Evolutionary conservation across 2,329 filamentous ascomycete species (phyloP).

Genomic region (Sporothrix dimorphospora): DNA sequence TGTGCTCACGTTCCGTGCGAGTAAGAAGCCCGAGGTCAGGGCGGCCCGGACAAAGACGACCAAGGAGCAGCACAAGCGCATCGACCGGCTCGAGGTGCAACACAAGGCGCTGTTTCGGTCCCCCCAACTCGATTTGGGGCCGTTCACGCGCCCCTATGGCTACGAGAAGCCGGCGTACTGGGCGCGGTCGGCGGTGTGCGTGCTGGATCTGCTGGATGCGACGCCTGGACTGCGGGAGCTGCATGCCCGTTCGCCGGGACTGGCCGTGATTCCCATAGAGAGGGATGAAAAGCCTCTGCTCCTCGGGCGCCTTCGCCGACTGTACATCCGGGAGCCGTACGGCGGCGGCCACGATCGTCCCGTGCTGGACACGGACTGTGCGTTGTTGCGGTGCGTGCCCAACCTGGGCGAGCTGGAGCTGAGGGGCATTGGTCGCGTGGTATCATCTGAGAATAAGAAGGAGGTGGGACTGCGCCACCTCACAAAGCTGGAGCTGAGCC

Average conservation of each 20-base stretch:
- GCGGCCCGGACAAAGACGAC: background rate
- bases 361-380: background rate
- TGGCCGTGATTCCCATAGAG: background rate
- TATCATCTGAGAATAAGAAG: too few species aligned
- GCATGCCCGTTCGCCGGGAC: background rate
- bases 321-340: background rate
- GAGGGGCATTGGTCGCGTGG: background rate
- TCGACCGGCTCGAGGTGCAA: background rate
- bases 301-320: background rate
- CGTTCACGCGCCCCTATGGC: background rate
- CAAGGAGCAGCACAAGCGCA: background rate
- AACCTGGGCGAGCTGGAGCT: background rate
- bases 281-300: background rate
- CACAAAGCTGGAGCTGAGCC: background rate
- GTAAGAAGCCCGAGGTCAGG: background rate
- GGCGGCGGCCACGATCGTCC: background rate
- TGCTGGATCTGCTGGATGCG: background rate
- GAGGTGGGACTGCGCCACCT: too few species aligned
- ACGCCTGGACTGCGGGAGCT: background rate
- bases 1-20: background rate
- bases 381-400: background rate
- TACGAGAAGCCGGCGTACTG: background rate
- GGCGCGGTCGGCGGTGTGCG: background rate
- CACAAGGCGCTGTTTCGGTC: background rate
- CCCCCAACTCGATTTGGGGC: background rate